Conservation (phyloP, 169 alveolate genomes). For the Perkinsus chesapeaki region DNA sequence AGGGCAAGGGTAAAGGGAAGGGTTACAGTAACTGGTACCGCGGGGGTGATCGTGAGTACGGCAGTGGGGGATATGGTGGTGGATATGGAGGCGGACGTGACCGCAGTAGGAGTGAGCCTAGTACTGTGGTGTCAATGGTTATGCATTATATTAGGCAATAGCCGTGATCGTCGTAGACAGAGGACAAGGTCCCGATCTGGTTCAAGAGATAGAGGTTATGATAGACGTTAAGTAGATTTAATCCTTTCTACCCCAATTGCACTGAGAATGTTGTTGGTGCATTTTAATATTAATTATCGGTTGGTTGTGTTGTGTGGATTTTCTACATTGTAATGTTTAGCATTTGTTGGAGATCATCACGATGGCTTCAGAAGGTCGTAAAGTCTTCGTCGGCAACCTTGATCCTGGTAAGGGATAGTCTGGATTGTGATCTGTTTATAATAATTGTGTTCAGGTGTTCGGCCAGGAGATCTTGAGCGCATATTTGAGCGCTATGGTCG, state of each 20-base stretch:
- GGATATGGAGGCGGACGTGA: background rate
- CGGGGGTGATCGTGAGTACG: background rate
- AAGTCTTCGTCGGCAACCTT: background rate
- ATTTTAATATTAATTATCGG: background rate
- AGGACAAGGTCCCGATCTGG: background rate
- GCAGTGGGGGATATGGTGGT: background rate
- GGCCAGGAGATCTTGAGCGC: slow-evolving; percentile 23
- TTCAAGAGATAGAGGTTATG: background rate
- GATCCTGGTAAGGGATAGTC: background rate
- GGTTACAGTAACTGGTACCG: background rate
- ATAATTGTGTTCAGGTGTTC: background rate
- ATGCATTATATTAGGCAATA: background rate
- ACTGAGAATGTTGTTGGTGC: no score
- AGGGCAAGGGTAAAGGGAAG: background rate
- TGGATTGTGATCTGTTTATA: background rate
- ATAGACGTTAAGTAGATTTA: background rate
- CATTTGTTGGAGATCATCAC: background rate
- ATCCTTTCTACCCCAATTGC: background rate
- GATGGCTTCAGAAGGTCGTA: background rate
- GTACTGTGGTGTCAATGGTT: background rate
- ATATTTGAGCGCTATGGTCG: slow-evolving; percentile 27
- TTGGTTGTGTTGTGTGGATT: background rate
- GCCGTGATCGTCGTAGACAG: background rate
- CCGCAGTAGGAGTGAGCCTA: background rate
- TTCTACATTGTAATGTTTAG: background rate